Conservation (phyloP, 2,329 filamentous ascomycete species). For the Colletotrichum horii region DNA sequence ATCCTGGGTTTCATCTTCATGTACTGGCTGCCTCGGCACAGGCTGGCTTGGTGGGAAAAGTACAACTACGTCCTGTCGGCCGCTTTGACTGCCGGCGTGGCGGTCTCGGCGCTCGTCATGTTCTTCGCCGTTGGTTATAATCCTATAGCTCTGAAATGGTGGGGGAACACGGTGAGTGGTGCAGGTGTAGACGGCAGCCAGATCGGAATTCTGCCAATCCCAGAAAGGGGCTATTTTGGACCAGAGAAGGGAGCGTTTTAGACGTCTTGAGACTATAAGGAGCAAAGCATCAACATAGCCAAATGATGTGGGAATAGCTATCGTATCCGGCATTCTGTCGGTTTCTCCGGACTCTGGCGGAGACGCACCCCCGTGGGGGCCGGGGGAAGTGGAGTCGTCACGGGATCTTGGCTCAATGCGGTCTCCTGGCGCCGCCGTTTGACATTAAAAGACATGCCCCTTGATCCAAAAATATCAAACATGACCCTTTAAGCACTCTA, state of each 20-base stretch:
- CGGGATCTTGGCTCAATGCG: not conserved
- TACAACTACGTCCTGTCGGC: conserved; percentile 52
- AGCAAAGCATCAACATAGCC: fast-evolving
- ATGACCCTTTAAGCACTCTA: fast-evolving
- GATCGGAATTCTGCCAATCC: conserved; percentile 25
- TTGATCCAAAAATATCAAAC: not conserved
- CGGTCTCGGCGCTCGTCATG: conserved; percentile 45
- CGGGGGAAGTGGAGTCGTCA: not conserved
- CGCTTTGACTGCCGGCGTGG: conserved; percentile 45
- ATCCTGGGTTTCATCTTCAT: conserved; percentile 47
- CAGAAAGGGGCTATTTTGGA: conserved; percentile 30
- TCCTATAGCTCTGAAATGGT: conserved; percentile 43
- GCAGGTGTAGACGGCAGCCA: conserved; percentile 27
- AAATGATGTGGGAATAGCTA: not conserved
- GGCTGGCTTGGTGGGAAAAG: conserved; percentile 49
- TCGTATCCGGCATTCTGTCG: not conserved
- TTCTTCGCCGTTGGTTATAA: conserved; percentile 48
- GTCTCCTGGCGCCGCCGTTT: not conserved
- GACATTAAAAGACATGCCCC: not conserved
- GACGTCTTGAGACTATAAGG: too few relatives aligned
- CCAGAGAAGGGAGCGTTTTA: conserved; percentile 28
- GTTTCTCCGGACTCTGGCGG: not conserved
- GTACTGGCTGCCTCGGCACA: conserved; percentile 44
- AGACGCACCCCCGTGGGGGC: not conserved
- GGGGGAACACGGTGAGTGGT: conserved; percentile 41